Evolutionary conservation across 2,329 filamentous ascomycete genomes (phyloP).

Genomic region (Verticillium nonalfalfae): DNA sequence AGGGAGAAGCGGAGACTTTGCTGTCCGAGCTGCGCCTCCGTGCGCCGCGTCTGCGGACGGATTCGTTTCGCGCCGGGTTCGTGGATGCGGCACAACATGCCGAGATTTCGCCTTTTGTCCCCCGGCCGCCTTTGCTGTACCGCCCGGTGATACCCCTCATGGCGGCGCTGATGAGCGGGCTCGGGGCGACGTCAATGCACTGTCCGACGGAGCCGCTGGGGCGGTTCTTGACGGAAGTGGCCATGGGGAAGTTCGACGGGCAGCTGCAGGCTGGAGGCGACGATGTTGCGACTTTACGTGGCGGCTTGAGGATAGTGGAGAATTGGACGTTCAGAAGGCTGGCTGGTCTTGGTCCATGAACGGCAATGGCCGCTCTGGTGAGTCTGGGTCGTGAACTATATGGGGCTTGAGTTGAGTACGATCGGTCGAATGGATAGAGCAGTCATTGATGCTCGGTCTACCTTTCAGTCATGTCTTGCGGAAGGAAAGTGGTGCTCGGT

Average conservation of each 20-base stretch:
- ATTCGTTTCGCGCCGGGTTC: not conserved
- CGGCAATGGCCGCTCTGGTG: too few relatives aligned
- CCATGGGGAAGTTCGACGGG: conserved; percentile 31
- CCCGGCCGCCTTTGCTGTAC: not conserved
- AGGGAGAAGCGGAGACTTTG: conserved; percentile 58
- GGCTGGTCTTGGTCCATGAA: not conserved
- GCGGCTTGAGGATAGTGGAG: not conserved
- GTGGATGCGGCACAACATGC: not conserved
- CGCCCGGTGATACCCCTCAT: not conserved
- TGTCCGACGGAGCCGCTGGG: conserved; percentile 39
- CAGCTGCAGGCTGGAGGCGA: conserved; percentile 15
- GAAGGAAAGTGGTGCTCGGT: too few relatives aligned
- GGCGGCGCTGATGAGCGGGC: not conserved
- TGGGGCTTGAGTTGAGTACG: too few relatives aligned
- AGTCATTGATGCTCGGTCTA: too few relatives aligned
- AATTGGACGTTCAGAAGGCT: not conserved
- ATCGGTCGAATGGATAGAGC: too few relatives aligned
- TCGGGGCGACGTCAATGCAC: conserved; percentile 7
- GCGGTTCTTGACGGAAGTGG: conserved; percentile 35
- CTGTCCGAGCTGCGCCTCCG: conserved; percentile 42
- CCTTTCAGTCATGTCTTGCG: too few relatives aligned
- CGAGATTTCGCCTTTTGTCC: not conserved
- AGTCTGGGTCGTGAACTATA: too few relatives aligned
- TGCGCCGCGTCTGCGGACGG: not conserved
- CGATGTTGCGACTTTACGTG: not conserved